Conservation (phyloP, 352 stramenopile genomes). For the Phytophthora fragariae region DNA sequence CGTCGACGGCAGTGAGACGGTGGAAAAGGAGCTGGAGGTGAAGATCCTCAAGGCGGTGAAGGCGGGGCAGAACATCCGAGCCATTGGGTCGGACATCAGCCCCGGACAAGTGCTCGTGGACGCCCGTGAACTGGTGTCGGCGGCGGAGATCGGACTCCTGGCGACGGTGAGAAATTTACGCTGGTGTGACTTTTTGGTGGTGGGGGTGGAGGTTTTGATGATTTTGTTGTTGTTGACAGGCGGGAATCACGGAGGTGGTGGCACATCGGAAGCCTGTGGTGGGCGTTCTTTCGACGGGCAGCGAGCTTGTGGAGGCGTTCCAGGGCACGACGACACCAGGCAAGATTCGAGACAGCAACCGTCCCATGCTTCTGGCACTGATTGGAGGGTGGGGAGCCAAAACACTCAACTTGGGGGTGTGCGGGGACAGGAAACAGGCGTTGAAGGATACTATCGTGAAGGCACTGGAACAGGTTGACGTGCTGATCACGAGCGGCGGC, state of each 20-base stretch:
- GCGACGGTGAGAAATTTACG: constrained; percentile 69
- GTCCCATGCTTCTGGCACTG: constrained; percentile 91
- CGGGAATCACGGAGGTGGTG: constrained; percentile 75
- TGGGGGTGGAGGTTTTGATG: background rate
- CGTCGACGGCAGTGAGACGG: constrained; percentile 43
- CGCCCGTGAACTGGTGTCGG: constrained; percentile 74
- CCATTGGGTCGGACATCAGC: constrained; percentile 93
- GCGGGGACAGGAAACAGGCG: constrained; percentile 67
- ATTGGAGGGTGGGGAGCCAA: constrained; percentile 55
- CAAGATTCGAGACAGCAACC: constrained; percentile 96
- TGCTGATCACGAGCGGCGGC: constrained; percentile 96
- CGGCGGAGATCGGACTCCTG: constrained; percentile 93
- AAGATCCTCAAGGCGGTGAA: constrained; percentile 74
- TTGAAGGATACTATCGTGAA: constrained; percentile 57
- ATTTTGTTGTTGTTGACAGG: constrained; percentile 37
- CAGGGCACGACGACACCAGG: constrained; percentile 47
- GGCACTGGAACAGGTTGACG: constrained; percentile 74
- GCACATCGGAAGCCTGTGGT: constrained; percentile 82
- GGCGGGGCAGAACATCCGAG: constrained; percentile 79
- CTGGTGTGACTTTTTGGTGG: too few species aligned
- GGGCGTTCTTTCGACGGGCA: constrained; percentile 96
- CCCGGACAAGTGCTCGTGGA: constrained; percentile 79
- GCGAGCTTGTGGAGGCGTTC: constrained; percentile 90
- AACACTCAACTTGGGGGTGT: constrained; percentile 76
- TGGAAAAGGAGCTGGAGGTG: constrained; percentile 51